Evolutionary conservation across 2,329 filamentous ascomycete genomes (phyloP).

Genomic region (Chaetothyriales sp.): DNA sequence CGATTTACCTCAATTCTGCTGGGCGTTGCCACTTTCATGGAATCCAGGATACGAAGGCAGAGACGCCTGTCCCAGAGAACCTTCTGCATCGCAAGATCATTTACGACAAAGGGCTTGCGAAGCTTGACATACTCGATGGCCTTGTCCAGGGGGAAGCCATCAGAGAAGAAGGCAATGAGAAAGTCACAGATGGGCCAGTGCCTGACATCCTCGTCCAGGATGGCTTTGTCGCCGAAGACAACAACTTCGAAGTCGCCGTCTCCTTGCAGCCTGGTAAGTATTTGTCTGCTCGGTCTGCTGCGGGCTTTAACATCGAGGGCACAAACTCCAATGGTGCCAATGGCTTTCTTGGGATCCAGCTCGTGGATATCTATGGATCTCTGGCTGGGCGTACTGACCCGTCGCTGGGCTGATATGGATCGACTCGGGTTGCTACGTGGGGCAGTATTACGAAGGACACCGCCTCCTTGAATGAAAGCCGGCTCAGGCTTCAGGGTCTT

Average conservation of each 20-base stretch:
- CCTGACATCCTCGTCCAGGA: slow-evolving; percentile 87
- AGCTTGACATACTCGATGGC: slow-evolving; percentile 89
- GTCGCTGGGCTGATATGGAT: slow-evolving; percentile 14
- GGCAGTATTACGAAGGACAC: slow-evolving; percentile 9
- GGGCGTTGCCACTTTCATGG: slow-evolving; percentile 78
- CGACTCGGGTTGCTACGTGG: slow-evolving; percentile 10
- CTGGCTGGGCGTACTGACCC: slow-evolving; percentile 15
- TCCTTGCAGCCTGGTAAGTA: slow-evolving; percentile 77
- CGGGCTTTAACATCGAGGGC: slow-evolving; percentile 89
- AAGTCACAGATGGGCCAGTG: slow-evolving; percentile 97
- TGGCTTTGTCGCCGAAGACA: slow-evolving; percentile 97
- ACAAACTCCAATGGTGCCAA: slow-evolving; percentile 74
- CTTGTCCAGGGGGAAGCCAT: slow-evolving; percentile 92
- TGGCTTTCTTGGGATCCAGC: slow-evolving; percentile 13
- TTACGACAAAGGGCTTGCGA: slow-evolving; percentile 91
- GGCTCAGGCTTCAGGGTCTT: slow-evolving; percentile 4
- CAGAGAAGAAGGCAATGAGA: slow-evolving; percentile 94
- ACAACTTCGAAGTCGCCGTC: slow-evolving; percentile 91
- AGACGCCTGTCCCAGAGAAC: slow-evolving; percentile 89
- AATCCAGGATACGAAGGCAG: slow-evolving; percentile 74
- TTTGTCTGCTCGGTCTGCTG: slow-evolving; percentile 93
- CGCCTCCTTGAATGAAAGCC: slow-evolving; percentile 2
- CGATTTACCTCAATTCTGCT: slow-evolving; percentile 78
- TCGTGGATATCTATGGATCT: slow-evolving; percentile 11
- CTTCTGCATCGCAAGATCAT: slow-evolving; percentile 94